Evolutionary conservation across 768 basidiomycete genomes (phyloP), one percentile per base, ranked within the genome.

Genomic region (Leccinellum luteum): DNA sequence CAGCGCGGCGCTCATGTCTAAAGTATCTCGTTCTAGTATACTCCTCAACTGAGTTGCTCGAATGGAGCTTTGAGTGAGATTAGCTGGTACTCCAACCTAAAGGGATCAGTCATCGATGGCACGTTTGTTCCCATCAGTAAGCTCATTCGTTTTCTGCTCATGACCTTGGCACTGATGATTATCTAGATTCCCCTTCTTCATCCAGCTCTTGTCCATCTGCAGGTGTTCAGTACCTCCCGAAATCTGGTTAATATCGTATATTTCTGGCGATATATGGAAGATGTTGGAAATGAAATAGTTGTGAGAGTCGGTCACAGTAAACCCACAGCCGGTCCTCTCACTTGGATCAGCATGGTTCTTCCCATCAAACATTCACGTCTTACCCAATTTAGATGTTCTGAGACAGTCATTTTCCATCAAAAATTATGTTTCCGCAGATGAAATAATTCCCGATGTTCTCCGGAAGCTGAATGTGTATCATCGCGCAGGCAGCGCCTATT

Each of bases 31-130:
- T n/a, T n/a, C n/a, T 56, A 83, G 80, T 75, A 78, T 54, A 83
- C 77, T 2, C 85, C 85, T 2, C 64, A 73, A 7, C 64, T 86
- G 13, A 71, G 77, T 57, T 86, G 85, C 68, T 54, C 68, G 6
- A 65, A 69, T 6, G 66, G 65, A 21, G 69, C 45, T 52, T 62
- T 85, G 51, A 75, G 72, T 57, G 62, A 73, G 35, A 82, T 87
- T 51, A 78, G 76, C 52, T 88, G 81, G 79, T 87, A 86, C 68
- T 86, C 84, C 74, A 79, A 88, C 64, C 57, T 87, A 56, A 73
- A 77, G 65, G 87, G 88, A 44, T 86, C 85, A n/a, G 65, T 82
- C 28, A 78, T 89, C 50, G 87, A 89, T 64, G 89, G 89, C 14
- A 63, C 63, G 3, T 88, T 89, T 58, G 72, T 83, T 28, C 77